phyloP scores from a whole-genome alignment of 108 stramenopile genomes.

The Tribonema minus region DNA sequence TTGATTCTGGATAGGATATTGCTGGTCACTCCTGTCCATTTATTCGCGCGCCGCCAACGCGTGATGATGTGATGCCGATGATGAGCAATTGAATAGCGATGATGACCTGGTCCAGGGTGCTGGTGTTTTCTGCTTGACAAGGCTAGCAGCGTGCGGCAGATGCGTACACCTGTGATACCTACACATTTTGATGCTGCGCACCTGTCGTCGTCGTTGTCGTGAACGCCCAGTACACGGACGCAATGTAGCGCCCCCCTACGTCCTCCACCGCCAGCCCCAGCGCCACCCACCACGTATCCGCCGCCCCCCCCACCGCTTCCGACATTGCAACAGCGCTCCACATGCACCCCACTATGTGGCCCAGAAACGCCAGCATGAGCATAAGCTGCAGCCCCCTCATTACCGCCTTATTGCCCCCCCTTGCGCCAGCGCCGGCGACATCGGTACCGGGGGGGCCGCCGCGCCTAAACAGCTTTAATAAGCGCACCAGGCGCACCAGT shows the following conservation, averaged over 20 bases:
- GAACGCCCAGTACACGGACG: constrained; percentile 60
- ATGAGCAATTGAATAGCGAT: not conserved
- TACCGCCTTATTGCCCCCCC: constrained; percentile 11
- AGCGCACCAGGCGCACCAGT: constrained; percentile 48
- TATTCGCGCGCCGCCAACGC: no score
- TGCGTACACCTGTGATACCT: not conserved
- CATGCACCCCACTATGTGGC: constrained; percentile 56
- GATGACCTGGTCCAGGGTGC: not conserved
- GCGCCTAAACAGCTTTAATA: not conserved
- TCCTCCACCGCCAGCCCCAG: constrained; percentile 3
- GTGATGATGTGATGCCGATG: not conserved
- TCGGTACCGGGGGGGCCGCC: no score
- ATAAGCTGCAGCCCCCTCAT: constrained; percentile 36
- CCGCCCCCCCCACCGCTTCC: not conserved
- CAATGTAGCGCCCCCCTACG: constrained; percentile 47
- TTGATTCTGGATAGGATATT: not conserved
- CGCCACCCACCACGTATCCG: constrained; percentile 12
- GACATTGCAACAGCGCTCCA: constrained; percentile 36
- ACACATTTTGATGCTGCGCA: not conserved
- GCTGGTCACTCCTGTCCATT: no score
- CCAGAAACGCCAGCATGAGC: constrained; percentile 40
- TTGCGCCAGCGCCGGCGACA: no score
- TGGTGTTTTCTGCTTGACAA: not conserved
- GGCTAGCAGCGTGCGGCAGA: not conserved
- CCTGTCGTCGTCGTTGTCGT: constrained; percentile 58